These are phyloP conservation scores for Tilletiopsis washingtonensis DNA, from an alignment of 1,284 basidiomycete genomes.

Conservation along the genomic window DNA sequence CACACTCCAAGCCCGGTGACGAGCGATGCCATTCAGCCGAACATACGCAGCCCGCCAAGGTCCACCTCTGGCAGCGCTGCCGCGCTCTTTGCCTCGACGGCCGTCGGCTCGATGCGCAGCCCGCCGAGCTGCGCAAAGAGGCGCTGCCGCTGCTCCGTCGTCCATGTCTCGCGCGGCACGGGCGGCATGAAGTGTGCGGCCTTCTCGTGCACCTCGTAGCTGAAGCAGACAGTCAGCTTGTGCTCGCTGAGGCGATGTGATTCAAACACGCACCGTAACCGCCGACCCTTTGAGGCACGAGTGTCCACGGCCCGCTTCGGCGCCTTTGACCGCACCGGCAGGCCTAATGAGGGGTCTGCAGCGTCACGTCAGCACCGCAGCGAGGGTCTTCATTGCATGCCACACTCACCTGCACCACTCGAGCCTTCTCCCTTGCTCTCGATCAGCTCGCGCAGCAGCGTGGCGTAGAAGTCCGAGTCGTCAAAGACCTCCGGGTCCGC, in stretches of 20 bases:
- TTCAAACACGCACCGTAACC: constrained; percentile 20
- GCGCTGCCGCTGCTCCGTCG: constrained; percentile 5
- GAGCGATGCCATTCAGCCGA: too few relatives aligned
- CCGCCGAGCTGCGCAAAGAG: constrained; percentile 1
- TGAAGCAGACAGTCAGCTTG: too few relatives aligned
- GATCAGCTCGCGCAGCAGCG: constrained; percentile 41
- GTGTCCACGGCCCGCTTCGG: constrained; percentile 28
- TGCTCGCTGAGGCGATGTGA: too few relatives aligned
- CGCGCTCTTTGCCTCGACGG: too few relatives aligned
- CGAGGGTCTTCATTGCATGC: constrained; percentile 9
- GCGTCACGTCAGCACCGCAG: too few relatives aligned
- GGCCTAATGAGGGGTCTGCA: too few relatives aligned
- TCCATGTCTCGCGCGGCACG: constrained; percentile 13
- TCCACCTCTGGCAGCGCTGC: too few relatives aligned
- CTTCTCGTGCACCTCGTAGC: constrained; percentile 43
- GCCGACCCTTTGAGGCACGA: constrained; percentile 38
- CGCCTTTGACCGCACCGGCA: constrained; percentile 1
- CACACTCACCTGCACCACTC: constrained; percentile 6
- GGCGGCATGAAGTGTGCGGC: constrained; percentile 46
- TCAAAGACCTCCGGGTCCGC: constrained; percentile 36
- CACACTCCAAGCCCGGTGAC: too few relatives aligned
- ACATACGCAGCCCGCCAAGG: too few relatives aligned
- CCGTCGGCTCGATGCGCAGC: too few relatives aligned
- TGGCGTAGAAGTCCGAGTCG: constrained; percentile 43
- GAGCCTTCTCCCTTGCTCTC: constrained; percentile 18